Evolutionary conservation across 805 yeast species (phyloP).

Genomic region (Wickerhamomyces sydowiorum): DNA sequence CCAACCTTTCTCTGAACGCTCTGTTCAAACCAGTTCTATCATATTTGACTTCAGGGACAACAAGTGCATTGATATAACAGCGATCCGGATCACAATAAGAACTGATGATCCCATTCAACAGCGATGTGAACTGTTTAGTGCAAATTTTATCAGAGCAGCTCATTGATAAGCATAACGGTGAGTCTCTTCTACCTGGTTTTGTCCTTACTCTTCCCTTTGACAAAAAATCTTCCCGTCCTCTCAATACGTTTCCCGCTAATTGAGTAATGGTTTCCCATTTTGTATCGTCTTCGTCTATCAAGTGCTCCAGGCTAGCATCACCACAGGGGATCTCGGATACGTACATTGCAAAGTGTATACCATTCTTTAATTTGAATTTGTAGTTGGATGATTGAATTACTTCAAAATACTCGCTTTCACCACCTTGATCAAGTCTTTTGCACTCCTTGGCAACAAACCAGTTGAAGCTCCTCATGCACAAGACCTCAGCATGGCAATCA

Average conservation of each 20-base stretch:
- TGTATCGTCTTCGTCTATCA: conserved; percentile 24
- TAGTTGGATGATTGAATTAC: neutral
- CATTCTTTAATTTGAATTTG: conserved; percentile 27
- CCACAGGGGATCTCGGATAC: conserved; percentile 88
- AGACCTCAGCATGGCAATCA: conserved; percentile 87
- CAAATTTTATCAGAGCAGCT: conserved; percentile 87
- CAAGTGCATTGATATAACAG: conserved; percentile 40
- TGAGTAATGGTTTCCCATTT: conserved; percentile 11
- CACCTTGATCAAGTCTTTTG: conserved; percentile 3
- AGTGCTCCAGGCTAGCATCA: conserved; percentile 63
- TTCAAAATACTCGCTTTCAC: conserved; percentile 8
- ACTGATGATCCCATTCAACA: conserved; percentile 42
- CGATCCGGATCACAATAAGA: conserved; percentile 26
- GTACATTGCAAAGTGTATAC: conserved; percentile 48
- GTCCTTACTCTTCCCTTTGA: conserved; percentile 70
- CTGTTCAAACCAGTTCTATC: conserved; percentile 9
- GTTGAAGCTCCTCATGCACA: conserved; percentile 69
- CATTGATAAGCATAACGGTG: conserved; percentile 65
- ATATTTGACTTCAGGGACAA: conserved; percentile 35
- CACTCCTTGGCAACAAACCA: conserved; percentile 15
- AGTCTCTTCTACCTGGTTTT: conserved; percentile 87
- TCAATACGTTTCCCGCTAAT: conserved; percentile 21
- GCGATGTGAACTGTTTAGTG: conserved; percentile 51
- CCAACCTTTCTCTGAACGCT: conserved; percentile 14
- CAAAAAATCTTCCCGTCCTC: conserved; percentile 64